Base-by-base conservation (phyloP, 108 stramenopile species). In the Thalassiosira profunda region DNA sequence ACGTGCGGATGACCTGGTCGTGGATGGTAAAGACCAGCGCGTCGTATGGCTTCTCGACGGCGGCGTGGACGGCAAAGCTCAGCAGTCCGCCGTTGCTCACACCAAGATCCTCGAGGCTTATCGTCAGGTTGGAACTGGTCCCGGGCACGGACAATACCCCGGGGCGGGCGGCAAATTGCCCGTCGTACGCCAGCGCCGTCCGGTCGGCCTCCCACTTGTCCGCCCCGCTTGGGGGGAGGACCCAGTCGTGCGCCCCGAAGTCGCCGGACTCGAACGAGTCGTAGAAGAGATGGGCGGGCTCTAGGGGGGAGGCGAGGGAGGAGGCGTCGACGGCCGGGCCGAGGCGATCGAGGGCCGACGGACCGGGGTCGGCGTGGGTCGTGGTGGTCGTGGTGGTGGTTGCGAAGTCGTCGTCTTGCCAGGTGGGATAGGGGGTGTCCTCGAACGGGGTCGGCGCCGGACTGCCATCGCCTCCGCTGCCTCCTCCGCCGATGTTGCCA, bases 251-350 rank as follows among this genome's bases (percentile, higher is more conserved):
- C 30, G 36, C 30, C 45, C 57, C 40, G 53, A 76, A 57, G 38
- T 57, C 54, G 17, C 67, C 67, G 5, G 46, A 15, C 53, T 76
- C 75, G 41, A 76, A 76, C n/a, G 75, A 76, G 26, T 76, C 75
- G 29, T 43, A 63, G 17, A 67, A 67, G 52, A 46, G 9, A 15
- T 18, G 40, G 14, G 62, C 17, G 34, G 24, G 43, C 20, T 45
- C 60, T 41, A 30, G 60, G 64, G 46, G 18, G 2, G 52, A 43
- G 24, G 24, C 17, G 17, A 41, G 30, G 54, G 49, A 2, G 42
- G 26, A 45, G 58, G 28, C 3, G 46, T 35, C 14, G 25, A 7
- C 23, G 5, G 11, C 2, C 28, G 53, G 35, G 53, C 20, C 33
- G 24, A 6, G 23, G 52, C n/a, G n/a, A n/a, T n/a, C n/a, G n/a